Percentiles rank a stretch among this genome's conserved stretches.
These are phyloP conservation scores for Gossypium sturtianum DNA, from an alignment of 345 rosid species.

Conservation along the genomic window DNA sequence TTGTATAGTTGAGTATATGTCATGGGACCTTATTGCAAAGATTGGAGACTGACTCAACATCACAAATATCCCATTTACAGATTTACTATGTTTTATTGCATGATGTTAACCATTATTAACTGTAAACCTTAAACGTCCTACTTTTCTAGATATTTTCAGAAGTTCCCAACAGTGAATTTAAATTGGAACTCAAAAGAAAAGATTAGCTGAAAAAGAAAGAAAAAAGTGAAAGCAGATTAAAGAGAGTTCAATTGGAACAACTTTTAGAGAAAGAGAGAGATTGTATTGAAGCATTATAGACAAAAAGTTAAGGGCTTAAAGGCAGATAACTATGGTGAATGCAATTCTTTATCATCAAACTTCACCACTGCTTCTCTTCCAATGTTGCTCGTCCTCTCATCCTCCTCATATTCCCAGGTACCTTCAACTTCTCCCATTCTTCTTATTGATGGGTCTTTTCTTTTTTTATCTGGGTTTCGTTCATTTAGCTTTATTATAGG, in stretches of 20 bases:
- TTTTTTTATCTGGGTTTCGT: neutral
- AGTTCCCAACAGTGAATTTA: neutral
- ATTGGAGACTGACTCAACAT: neutral
- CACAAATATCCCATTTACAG: neutral
- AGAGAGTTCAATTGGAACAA: conserved; percentile 23
- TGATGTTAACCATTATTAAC: neutral
- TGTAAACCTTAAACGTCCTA: neutral
- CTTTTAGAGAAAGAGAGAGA: neutral
- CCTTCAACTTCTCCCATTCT: neutral
- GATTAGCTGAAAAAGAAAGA: neutral
- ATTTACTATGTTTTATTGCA: neutral
- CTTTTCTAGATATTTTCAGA: conserved; percentile 1
- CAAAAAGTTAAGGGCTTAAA: neutral
- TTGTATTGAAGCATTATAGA: neutral
- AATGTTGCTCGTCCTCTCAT: conserved; percentile 23
- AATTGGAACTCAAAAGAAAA: neutral
- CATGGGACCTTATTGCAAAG: neutral
- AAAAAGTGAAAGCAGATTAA: neutral
- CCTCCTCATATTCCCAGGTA: conserved; percentile 29
- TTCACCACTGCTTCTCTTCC: conserved; percentile 26
- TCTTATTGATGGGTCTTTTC: neutral
- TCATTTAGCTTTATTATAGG: conserved; percentile 1
- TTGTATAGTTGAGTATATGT: neutral
- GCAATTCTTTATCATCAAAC: conserved; percentile 6
- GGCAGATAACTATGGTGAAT: conserved; percentile 24